Conservation (phyloP, 345 rosid genomes). For the Arabis hirsuta region DNA sequence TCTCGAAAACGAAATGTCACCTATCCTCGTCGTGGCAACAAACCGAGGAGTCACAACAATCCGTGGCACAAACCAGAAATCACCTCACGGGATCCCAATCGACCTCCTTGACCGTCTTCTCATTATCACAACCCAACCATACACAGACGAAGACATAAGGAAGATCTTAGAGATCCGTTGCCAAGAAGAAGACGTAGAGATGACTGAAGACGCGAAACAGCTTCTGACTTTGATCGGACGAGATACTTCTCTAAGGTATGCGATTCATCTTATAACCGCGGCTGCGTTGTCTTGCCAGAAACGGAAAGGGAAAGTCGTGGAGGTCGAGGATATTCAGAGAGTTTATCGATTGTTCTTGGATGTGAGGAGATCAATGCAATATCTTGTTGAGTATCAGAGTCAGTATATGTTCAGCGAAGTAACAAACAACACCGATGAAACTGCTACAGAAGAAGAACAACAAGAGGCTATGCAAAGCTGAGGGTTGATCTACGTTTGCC, state of each 20-base stretch:
- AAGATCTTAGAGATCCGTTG: constrained; percentile 87
- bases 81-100: constrained; percentile 95
- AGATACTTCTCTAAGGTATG: constrained; percentile 90
- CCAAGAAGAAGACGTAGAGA: constrained; percentile 94
- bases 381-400: constrained; percentile 75
- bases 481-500: constrained; percentile 17
- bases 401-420: constrained; percentile 89
- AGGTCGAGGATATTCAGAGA: constrained; percentile 69
- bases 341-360: constrained; percentile 85
- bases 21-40: constrained; percentile 91
- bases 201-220: constrained; percentile 81
- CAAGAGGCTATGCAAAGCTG: constrained; percentile 54
- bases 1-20: constrained; percentile 96
- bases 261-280: constrained; percentile 84
- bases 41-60: constrained; percentile 90
- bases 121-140: constrained; percentile 83
- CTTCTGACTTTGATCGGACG: constrained; percentile 80
- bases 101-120: constrained; percentile 95
- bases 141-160: constrained; percentile 73
- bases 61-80: constrained; percentile 89
- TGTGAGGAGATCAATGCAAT: constrained; percentile 92
- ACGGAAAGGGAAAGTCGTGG: constrained; percentile 80
- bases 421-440: constrained; percentile 45
- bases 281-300: constrained; percentile 84
- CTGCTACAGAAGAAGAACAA: constrained; percentile 43